Conservation (phyloP, 2,329 filamentous ascomycete genomes). For the Neopestalotiopsis clavispora region DNA sequence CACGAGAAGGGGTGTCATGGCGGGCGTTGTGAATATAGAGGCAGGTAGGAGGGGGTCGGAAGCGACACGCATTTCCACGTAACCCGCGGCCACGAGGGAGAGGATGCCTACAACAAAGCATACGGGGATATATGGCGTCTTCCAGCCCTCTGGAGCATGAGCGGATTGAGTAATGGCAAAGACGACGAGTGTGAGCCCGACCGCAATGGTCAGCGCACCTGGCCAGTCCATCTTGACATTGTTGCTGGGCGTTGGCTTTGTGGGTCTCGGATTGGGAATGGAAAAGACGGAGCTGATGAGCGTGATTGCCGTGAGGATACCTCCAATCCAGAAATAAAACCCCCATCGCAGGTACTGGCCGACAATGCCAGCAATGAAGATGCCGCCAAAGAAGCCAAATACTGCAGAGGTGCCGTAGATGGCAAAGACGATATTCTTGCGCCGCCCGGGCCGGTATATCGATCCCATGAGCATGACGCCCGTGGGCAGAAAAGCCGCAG, state of each 20-base stretch:
- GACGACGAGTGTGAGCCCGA: conserved; percentile 70
- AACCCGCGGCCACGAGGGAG: conserved; percentile 63
- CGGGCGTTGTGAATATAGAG: background rate
- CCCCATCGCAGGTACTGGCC: conserved; percentile 64
- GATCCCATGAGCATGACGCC: conserved; percentile 70
- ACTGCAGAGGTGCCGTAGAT: conserved; percentile 62
- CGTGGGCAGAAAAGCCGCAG: conserved; percentile 73
- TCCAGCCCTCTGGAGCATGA: conserved; percentile 72
- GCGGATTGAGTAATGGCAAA: conserved; percentile 77
- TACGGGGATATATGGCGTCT: conserved; percentile 71
- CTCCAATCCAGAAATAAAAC: conserved; percentile 73
- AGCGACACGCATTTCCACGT: conserved; percentile 75
- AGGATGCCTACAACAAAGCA: conserved; percentile 67
- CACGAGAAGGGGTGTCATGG: background rate
- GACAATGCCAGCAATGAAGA: conserved; percentile 67
- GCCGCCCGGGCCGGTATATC: conserved; percentile 68
- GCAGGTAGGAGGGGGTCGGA: conserved; percentile 70
- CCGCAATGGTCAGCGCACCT: conserved; percentile 64
- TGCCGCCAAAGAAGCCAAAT: conserved; percentile 63
- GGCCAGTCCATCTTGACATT: conserved; percentile 70
- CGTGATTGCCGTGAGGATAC: conserved; percentile 37
- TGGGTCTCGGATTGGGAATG: conserved; percentile 31
- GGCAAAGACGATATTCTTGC: conserved; percentile 68
- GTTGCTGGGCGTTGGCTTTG: conserved; percentile 21
- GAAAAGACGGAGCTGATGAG: conserved; percentile 22